phyloP scores from a whole-genome alignment of 306 rosid genomes.

The Trifolium pratense region DNA sequence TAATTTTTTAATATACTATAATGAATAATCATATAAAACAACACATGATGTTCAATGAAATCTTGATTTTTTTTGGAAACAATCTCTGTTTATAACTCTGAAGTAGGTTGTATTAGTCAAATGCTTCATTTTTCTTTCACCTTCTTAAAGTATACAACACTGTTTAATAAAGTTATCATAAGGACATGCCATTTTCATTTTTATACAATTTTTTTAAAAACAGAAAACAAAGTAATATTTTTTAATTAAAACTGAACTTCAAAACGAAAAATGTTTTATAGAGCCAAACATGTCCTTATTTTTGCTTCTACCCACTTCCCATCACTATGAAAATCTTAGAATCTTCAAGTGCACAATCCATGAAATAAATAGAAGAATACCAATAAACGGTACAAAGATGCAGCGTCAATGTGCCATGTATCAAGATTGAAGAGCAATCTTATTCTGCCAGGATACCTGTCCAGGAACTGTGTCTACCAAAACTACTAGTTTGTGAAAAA shows the following conservation, averaged over 20 bases:
- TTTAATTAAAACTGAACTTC: neutral
- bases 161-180: too few species aligned
- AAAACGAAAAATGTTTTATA: neutral
- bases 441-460: neutral
- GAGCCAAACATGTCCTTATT: neutral
- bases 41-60: too few species aligned
- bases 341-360: neutral
- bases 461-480: neutral
- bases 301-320: neutral
- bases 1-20: too few species aligned
- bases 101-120: too few species aligned
- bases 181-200: too few species aligned
- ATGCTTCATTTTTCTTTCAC: too few species aligned
- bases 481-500: neutral
- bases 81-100: too few species aligned
- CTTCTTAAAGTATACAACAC: too few species aligned
- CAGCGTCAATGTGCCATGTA: slow-evolving; percentile 5
- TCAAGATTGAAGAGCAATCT: slow-evolving; percentile 4
- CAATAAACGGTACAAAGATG: neutral
- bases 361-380: neutral
- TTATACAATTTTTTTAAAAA: neutral
- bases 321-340: neutral
- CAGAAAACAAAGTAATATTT: neutral
- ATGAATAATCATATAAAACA: too few species aligned
- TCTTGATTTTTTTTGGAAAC: too few species aligned